Percentiles rank a stretch among this genome's conserved stretches.
These are phyloP conservation scores for Talaromyces thailandensis DNA, from an alignment of 495 filamentous ascomycete genomes.

Conservation along the genomic window DNA sequence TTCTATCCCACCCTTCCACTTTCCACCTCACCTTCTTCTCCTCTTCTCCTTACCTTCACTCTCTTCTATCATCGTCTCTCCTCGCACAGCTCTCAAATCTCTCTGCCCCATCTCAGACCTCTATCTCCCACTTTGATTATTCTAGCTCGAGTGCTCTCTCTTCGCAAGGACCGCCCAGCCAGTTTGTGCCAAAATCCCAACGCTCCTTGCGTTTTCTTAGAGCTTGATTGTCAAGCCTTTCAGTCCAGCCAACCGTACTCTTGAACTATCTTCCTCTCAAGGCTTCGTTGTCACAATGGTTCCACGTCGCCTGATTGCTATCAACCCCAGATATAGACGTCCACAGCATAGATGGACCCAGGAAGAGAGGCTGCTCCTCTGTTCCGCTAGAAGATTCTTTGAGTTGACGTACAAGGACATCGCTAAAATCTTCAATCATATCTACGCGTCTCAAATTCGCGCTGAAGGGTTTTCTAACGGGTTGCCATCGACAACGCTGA, in stretches of 20 bases:
- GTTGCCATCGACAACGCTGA: slow-evolving; percentile 1
- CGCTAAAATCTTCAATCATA: slow-evolving; percentile 15
- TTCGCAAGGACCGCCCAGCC: no score
- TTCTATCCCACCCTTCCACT: not conserved
- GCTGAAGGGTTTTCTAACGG: slow-evolving; percentile 15
- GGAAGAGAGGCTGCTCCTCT: slow-evolving; percentile 16
- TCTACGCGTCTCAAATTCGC: slow-evolving; percentile 12
- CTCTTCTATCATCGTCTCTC: not conserved
- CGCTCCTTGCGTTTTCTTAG: no score
- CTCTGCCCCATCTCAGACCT: not conserved
- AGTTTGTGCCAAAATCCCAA: no score
- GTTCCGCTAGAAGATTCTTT: slow-evolving; percentile 22
- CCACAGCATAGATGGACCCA: slow-evolving; percentile 14
- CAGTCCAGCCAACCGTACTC: no score
- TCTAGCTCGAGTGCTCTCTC: no score
- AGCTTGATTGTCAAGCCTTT: no score
- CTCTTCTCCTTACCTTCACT: no score
- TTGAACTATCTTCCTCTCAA: no score
- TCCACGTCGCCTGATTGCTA: not conserved
- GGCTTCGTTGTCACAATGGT: not conserved
- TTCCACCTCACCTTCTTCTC: no score
- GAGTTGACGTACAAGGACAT: not conserved
- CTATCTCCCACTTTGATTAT: no score
- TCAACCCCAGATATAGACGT: not conserved
- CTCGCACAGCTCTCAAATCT: not conserved